Base-by-base conservation (phyloP, 352 stramenopile genomes). In the Lagenidium giganteum region DNA sequence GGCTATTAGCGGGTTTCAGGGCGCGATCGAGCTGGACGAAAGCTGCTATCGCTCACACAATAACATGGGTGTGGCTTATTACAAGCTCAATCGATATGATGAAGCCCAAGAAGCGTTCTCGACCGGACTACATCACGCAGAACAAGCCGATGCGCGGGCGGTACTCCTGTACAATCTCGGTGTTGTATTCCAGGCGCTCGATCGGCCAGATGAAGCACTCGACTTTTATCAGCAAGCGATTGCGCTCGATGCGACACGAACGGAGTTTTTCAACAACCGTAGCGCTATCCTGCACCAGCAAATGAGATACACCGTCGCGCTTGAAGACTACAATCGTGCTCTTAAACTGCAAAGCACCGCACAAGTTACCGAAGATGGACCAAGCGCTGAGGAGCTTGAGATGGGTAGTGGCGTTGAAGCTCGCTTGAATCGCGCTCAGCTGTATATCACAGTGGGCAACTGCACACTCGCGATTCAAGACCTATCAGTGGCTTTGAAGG, bases 181-280 rank as follows among this genome's bases (percentile, higher is more conserved):
- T 0, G 64, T 74, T 7, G 53, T 56, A 0, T 57, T 57, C 29
- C 68, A 81, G 22, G 51, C 52, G 5, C 50, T 75, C 12, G 65
- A 61, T 14, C 67, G 67, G 32, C 47, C 37, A 0, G 61, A 73
- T 16, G 68, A 77, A 25, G 68, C 68, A 8, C 46, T 81, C 8
- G 60, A 75, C 6, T 70, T 73, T 18, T 81, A 77, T 31, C 62
- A 81, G 35, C 68, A 75, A 37, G 69, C 68, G 1, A 79, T 81
- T 23, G 36, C 47, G 5, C 28, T 77, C 1, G 64, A 80, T 28
- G 41, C 42, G 5, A 58, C 61, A 1, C 48, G 69, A 6, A 60
- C 56, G 8, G 59, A 72, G 51, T 76, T 82, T 32, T 76, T 74
- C 43, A 76, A 78, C 47, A 85, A 85, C 26, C 46, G 72, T 26